Conservation (phyloP, 441 rosid species). For the Omphalea diandra region DNA sequence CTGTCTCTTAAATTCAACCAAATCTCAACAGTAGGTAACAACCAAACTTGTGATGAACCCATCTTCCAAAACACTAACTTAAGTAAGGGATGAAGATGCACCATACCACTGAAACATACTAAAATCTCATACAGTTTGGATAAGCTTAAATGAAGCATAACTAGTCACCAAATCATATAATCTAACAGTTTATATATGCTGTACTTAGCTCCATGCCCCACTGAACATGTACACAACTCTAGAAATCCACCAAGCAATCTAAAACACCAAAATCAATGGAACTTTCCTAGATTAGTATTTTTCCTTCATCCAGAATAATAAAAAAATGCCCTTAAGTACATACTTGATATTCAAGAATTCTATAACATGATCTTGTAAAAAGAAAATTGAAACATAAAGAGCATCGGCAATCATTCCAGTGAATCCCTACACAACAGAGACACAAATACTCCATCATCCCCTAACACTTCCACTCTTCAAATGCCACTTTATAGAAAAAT, state of each 20-base stretch:
- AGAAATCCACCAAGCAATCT: constrained; percentile 9
- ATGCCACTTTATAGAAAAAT: constrained; percentile 5
- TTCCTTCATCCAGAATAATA: constrained; percentile 11
- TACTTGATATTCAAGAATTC: constrained; percentile 7
- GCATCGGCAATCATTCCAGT: not conserved
- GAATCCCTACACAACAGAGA: not conserved
- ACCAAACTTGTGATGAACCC: constrained; percentile 1
- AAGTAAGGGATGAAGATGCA: too few species aligned
- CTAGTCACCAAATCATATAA: constrained; percentile 9
- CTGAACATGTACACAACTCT: not conserved
- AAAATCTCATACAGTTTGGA: constrained; percentile 7
- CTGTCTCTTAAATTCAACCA: constrained; percentile 15
- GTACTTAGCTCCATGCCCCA: constrained; percentile 2
- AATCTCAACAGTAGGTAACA: constrained; percentile 1
- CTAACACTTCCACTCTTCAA: constrained; percentile 17
- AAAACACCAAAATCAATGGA: constrained; percentile 5
- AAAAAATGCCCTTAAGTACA: constrained; percentile 16
- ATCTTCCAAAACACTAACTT: constrained; percentile 12
- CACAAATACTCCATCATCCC: not conserved
- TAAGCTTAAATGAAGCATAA: constrained; percentile 17
- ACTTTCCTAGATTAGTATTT: not conserved
- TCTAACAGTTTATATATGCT: not conserved
- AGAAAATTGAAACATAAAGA: constrained; percentile 6
- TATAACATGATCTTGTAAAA: not conserved
- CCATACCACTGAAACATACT: too few species aligned